Evolutionary conservation across 805 yeast species (phyloP).

Genomic region (Candida coquimbonensis): DNA sequence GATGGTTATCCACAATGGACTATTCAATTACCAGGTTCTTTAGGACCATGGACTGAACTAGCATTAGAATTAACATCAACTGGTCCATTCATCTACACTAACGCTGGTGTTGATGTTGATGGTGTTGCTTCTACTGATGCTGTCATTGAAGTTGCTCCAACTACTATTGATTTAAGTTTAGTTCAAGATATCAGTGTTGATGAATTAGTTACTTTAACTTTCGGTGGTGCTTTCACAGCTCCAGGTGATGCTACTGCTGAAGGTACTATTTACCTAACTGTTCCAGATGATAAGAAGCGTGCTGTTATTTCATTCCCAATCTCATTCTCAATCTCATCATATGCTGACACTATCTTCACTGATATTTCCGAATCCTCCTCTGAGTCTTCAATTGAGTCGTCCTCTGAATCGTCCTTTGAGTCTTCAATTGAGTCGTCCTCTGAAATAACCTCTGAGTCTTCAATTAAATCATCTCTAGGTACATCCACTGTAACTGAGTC

Average conservation of each 20-base stretch:
- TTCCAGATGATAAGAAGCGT: not conserved
- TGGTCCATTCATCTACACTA: not conserved
- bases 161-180: not conserved
- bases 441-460: no score
- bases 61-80: not conserved
- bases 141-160: not conserved
- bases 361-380: not conserved
- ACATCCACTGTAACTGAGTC: not conserved
- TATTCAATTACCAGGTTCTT: not conserved
- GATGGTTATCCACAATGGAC: conserved; percentile 1
- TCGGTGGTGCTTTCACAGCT: not conserved
- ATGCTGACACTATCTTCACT: not conserved
- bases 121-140: conserved; percentile 1
- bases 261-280: not conserved
- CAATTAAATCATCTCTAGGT: not conserved
- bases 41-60: conserved; percentile 2
- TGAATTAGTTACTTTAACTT: not conserved
- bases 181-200: conserved; percentile 11
- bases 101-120: conserved; percentile 4
- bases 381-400: not conserved
- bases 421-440: no score
- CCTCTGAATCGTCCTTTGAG: no score
- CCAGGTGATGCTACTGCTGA: not conserved
- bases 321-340: not conserved
- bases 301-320: not conserved